phyloP scores from a whole-genome alignment of 1,284 basidiomycete species.

The Ganoderma meredithae region DNA sequence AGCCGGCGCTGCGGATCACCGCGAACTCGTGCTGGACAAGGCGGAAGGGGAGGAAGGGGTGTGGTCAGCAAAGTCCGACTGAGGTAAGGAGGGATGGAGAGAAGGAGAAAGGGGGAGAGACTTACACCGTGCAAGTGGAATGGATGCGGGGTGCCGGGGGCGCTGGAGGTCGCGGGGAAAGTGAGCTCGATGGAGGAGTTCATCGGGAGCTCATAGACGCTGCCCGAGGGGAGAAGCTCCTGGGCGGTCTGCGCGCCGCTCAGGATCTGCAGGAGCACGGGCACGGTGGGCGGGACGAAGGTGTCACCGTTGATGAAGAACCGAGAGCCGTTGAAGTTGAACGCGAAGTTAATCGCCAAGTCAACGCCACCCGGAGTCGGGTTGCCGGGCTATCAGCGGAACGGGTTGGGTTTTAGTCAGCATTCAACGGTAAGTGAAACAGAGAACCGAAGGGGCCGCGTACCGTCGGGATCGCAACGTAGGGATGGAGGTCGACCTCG shows the following conservation, averaged over 20 bases:
- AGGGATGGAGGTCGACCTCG: constrained; percentile 40
- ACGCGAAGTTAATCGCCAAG: constrained; percentile 37
- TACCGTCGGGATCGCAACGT: constrained; percentile 19
- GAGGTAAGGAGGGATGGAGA: no score
- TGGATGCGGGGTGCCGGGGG: constrained; percentile 44
- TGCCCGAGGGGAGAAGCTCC: constrained; percentile 42
- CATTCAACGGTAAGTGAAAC: background rate
- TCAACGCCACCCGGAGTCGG: constrained; percentile 40
- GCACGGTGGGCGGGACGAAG: constrained; percentile 40
- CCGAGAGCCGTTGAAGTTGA: constrained; percentile 30
- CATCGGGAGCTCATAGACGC: constrained; percentile 38
- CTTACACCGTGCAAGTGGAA: constrained; percentile 50
- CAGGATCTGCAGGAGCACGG: constrained; percentile 37
- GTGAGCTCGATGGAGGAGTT: constrained; percentile 46
- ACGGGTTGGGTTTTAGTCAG: background rate
- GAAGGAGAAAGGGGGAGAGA: constrained; percentile 4
- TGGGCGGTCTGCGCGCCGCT: constrained; percentile 41
- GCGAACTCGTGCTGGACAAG: constrained; percentile 36
- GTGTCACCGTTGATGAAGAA: constrained; percentile 39
- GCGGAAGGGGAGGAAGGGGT: background rate
- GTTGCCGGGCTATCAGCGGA: constrained; percentile 36
- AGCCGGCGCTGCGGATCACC: constrained; percentile 43
- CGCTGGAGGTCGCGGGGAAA: constrained; percentile 39
- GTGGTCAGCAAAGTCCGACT: no score
- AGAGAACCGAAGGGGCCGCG: background rate